Evolutionary conservation across 306 rosid genomes (phyloP), one percentile per base, ranked within the genome.

Genomic region (Canavalia ensiformis): DNA sequence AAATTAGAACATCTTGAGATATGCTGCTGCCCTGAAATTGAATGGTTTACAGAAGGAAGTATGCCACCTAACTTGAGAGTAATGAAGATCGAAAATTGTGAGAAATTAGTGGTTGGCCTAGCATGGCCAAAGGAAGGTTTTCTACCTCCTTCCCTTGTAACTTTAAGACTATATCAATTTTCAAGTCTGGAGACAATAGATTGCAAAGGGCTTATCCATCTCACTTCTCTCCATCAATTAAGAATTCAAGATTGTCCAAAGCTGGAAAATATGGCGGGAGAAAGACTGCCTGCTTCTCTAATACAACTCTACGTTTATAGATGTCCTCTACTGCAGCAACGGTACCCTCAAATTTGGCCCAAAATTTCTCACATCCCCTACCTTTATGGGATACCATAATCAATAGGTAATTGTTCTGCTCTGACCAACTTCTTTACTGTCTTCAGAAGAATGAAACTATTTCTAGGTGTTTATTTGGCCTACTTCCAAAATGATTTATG

Each of bases 261-360:
- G 54, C 18, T 67, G 54, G 54, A 4, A 37, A 67, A 67, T 45
- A 67, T 44, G 18, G 4, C 1, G 1, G 37, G 37, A 67, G 72
- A 44, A 44, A 42, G 0, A 1, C 4, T 44, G 37, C 72, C 69
- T 8, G 4, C 0, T 8, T 67, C 54, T 18, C 18, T 67, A 25
- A 44, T 25, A 3, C 3, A 18, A 8, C 25, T 67, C 7, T 1
- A 0, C 8, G 18, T 41, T 3, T 0, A 0, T 0, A 0, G 0
- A 8, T 8, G 13, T 1, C 72, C 54, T 5, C 25, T 44, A 18
- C 37, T 67, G 72, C 0, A 44, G 8, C 0, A 67, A 18, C 54
- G 4, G 50, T 12, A 65, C 13, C 33, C 1, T 37, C 31, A 7
- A n/a, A 65, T 65, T 39, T 65, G 71, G 71, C 33, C 71, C 6